phyloP scores from a whole-genome alignment of 306 rosid species.

The Fagus crenata region DNA sequence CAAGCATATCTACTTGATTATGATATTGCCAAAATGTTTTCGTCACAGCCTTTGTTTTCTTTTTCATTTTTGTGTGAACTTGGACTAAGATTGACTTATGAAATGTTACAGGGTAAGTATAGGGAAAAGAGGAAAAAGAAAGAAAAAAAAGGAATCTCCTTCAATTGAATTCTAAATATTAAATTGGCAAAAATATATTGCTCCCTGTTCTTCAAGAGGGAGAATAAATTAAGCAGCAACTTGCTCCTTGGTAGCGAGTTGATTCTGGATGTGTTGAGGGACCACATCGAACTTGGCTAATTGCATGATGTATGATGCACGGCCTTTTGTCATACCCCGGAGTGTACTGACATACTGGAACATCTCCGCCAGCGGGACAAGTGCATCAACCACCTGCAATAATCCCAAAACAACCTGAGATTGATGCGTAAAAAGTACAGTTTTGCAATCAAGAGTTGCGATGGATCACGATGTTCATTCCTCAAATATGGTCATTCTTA shows the following conservation, averaged over 20 bases:
- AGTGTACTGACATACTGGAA: conserved; percentile 93
- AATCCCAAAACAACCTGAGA: neutral
- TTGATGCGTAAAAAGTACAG: neutral
- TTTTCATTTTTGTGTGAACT: neutral
- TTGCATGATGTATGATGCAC: conserved; percentile 96
- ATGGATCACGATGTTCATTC: neutral
- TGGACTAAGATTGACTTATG: neutral
- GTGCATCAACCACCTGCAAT: conserved; percentile 82
- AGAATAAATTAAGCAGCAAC: conserved; percentile 65
- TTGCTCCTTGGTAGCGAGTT: conserved; percentile 82
- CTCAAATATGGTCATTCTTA: neutral
- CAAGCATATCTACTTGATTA: neutral
- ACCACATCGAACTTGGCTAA: conserved; percentile 88
- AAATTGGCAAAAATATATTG: conserved; percentile 20
- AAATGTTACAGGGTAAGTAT: conserved; percentile 4
- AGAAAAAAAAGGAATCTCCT: conserved; percentile 8
- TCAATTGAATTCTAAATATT: conserved; percentile 8
- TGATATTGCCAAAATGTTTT: neutral
- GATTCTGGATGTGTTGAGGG: conserved; percentile 90
- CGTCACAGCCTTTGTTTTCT: neutral
- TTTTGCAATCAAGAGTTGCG: neutral
- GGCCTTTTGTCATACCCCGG: conserved; percentile 96
- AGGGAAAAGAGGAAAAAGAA: conserved; percentile 3
- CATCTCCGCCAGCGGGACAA: conserved; percentile 97
- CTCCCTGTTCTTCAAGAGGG: conserved; percentile 12